Conservation (phyloP, 345 rosid species). For the Aquilaria yunnanensis region DNA sequence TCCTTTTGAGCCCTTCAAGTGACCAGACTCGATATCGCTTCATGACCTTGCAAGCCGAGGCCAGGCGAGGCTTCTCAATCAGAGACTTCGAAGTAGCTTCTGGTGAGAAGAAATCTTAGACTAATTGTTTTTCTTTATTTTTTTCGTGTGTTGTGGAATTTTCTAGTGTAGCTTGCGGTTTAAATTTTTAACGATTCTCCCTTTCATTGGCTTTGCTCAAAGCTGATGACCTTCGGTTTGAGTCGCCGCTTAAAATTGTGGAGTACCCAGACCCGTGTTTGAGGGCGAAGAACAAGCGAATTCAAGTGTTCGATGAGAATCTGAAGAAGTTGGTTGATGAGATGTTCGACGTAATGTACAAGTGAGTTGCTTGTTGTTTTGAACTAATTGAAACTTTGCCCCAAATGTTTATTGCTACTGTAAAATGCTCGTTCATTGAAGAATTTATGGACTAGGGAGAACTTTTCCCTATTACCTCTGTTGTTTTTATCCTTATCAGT, state of each 20-base stretch:
- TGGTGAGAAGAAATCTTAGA: constrained; percentile 26
- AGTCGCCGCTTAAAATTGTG: constrained; percentile 65
- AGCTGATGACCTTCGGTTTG: constrained; percentile 72
- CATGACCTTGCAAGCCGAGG: constrained; percentile 29
- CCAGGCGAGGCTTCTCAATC: constrained; percentile 35
- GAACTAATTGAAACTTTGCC: too few species aligned
- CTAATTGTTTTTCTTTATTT: not conserved
- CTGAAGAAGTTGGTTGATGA: constrained; percentile 72
- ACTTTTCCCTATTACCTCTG: too few species aligned
- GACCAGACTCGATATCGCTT: constrained; percentile 21
- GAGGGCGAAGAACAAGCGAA: constrained; percentile 69
- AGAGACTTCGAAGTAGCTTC: constrained; percentile 38
- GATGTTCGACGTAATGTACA: constrained; percentile 95
- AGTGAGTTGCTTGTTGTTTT: constrained; percentile 38
- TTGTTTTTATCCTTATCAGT: too few species aligned
- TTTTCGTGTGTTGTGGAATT: not conserved
- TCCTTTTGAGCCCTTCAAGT: constrained; percentile 19
- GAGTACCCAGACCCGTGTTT: constrained; percentile 85
- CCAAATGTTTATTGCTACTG: too few species aligned
- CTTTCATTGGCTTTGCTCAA: constrained; percentile 1
- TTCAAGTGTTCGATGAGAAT: constrained; percentile 65
- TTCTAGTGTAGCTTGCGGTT: not conserved
- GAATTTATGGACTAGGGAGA: too few species aligned
- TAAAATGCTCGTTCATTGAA: too few species aligned
- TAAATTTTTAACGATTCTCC: not conserved